These are phyloP conservation scores for Monosporascus sp. DNA, from an alignment of 2,329 filamentous ascomycete genomes.

Conservation along the genomic window DNA sequence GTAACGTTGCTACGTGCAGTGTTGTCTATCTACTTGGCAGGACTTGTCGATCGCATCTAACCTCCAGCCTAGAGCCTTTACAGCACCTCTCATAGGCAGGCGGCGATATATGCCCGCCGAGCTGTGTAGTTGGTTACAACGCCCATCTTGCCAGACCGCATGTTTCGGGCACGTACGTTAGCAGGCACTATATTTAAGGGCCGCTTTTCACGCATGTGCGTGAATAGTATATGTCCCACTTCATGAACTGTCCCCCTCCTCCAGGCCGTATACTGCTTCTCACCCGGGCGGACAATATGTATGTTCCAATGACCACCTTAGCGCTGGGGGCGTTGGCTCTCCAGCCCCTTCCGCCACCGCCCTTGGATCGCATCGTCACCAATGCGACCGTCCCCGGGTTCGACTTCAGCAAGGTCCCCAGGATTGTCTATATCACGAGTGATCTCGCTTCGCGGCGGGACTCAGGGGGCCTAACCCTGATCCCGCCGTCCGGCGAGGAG, in stretches of 20 bases:
- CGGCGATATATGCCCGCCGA: background rate
- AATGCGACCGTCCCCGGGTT: conserved; percentile 2
- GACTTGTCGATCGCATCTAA: no score
- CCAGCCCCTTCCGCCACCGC: conserved; percentile 2
- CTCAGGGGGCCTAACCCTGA: conserved; percentile 41
- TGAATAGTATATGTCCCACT: background rate
- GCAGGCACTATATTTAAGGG: background rate
- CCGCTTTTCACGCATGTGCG: background rate
- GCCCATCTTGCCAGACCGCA: background rate
- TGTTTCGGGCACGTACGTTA: no score
- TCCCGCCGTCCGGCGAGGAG: conserved; percentile 43
- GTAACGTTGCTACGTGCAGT: background rate
- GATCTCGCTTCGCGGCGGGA: conserved; percentile 35
- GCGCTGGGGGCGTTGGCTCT: background rate
- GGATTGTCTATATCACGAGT: conserved; percentile 35
- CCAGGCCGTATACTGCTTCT: background rate
- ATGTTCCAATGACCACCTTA: background rate
- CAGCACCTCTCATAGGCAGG: background rate
- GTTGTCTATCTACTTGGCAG: background rate
- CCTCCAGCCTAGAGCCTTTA: background rate
- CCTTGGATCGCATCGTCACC: background rate
- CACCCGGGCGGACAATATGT: background rate
- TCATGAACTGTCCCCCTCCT: background rate
- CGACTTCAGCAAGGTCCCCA: conserved; percentile 3
- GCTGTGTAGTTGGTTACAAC: background rate